Percentiles rank a stretch among this genome's conserved stretches.
Evolutionary conservation across 1,284 basidiomycete species (phyloP).

Genomic region (Cryptococcus wingfieldii): DNA sequence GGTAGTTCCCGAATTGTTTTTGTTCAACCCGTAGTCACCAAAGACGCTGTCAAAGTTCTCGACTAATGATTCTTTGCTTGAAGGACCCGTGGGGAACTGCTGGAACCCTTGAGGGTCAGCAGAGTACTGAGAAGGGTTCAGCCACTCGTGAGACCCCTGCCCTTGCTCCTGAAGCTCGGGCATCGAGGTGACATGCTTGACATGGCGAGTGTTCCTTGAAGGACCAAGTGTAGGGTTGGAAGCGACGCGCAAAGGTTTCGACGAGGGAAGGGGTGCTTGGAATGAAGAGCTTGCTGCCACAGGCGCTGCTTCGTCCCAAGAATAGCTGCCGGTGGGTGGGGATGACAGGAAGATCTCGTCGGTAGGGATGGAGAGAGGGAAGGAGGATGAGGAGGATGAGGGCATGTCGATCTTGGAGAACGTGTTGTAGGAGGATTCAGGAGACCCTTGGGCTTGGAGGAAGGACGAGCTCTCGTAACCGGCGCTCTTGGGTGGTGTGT

Average conservation of each 20-base stretch:
- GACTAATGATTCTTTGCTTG: conserved; percentile 13
- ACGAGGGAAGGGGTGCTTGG: conserved; percentile 11
- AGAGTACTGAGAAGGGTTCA: conserved; percentile 15
- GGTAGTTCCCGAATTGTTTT: conserved; percentile 11
- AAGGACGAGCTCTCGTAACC: neutral
- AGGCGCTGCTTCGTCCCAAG: conserved; percentile 33
- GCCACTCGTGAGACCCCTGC: conserved; percentile 14
- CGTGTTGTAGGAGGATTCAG: too few species aligned
- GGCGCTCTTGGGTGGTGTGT: conserved; percentile 17
- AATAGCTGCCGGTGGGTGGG: conserved; percentile 14
- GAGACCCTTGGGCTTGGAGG: too few species aligned
- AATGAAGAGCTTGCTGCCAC: conserved; percentile 19
- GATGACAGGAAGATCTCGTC: conserved; percentile 13
- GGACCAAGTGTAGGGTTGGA: conserved; percentile 31
- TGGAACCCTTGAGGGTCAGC: neutral
- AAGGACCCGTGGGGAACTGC: neutral
- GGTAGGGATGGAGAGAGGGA: conserved; percentile 13
- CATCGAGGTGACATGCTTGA: conserved; percentile 32
- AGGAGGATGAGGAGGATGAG: too few species aligned
- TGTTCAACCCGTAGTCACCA: conserved; percentile 23
- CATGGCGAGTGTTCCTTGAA: conserved; percentile 12
- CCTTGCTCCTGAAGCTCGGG: conserved; percentile 33
- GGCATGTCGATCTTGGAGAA: too few species aligned
- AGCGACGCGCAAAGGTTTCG: conserved; percentile 20
- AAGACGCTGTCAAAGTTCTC: conserved; percentile 34